Conservation (phyloP, 1,139 yeast species). For the Eremothecium coryli region DNA sequence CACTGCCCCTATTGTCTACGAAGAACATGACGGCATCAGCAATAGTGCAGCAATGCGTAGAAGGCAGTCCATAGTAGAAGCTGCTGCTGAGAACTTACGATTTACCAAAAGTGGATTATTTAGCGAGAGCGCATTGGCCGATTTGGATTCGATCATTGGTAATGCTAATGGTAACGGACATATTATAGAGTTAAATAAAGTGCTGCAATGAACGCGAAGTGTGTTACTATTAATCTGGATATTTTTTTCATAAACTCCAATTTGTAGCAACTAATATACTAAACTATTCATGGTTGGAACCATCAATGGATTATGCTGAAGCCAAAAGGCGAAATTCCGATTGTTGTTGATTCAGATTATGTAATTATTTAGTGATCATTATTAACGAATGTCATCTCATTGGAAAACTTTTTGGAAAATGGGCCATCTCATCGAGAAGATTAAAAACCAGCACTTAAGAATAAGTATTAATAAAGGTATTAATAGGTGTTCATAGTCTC, state of each 20-base stretch:
- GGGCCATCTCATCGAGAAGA: no score
- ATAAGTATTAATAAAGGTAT: no score
- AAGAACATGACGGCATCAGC: slow-evolving; percentile 13
- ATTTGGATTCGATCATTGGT: slow-evolving; percentile 48
- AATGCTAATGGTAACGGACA: slow-evolving; percentile 13
- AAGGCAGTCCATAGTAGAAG: slow-evolving; percentile 60
- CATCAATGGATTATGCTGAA: no score
- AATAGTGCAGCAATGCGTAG: slow-evolving; percentile 32
- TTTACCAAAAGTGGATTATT: slow-evolving; percentile 67
- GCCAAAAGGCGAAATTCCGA: no score
- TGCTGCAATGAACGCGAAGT: slow-evolving; percentile 12
- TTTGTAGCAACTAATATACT: no score
- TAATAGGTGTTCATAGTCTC: no score
- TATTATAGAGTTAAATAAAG: slow-evolving; percentile 22
- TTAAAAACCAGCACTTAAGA: no score
- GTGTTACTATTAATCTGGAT: background rate
- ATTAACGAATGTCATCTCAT: no score
- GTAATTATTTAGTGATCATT: no score
- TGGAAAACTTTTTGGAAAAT: no score
- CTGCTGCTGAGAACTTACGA: slow-evolving; percentile 65
- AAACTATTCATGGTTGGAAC: no score
- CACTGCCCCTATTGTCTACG: slow-evolving; percentile 26
- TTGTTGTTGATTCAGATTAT: no score
- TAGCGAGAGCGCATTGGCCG: slow-evolving; percentile 61
- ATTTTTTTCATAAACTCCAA: background rate